Evolutionary conservation across 345 rosid genomes (phyloP), one percentile per base, ranked within the genome.

Genomic region (Eutrema yunnanense): DNA sequence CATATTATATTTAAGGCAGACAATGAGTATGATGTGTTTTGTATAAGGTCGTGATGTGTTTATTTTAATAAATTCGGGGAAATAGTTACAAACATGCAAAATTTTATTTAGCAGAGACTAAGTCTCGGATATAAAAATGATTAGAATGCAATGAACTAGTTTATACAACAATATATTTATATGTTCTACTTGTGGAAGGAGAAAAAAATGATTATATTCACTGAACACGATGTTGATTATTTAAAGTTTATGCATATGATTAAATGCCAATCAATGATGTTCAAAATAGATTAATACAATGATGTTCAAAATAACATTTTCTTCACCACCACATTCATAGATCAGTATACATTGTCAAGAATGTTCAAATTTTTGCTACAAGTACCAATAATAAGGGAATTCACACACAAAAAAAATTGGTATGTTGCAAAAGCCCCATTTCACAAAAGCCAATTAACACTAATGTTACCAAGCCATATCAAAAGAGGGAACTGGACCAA

Each of bases 391-490:
- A 65, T 4, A 30, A 65, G 6, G 56, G 5, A 74, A 49, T 50
- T 66, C 67, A 58, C 67, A 66, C 36, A 11, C 40, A 56, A 38
- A 38, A 57, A 57, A 56, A 19, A 0, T 19, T 16, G 41, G 48
- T 72, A 40, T n/a, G 6, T 69, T 71, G n/a, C 8, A n/a, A 13
- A 36, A 14, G 62, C 8, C 4, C 5, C 5, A 12, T 32, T 52
- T 71, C 62, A 88, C 67, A 95, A 77, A 69, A 95, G 86, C 97
- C 97, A 95, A 59, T 76, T 89, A 65, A 89, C 85, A 77, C 82
- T 89, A 71, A 89, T 84, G 86, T 91, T 94, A 76, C 97, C 96
- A 61, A 95, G 96, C 99, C 99, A 92, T 43, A 73, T 72, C 81
- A 88, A 84, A 72, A 92, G 84, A 8, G 97, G 99, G 75, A 92